A percentile compares a stretch with the other conserved stretches of the same genome.
These are phyloP conservation scores for Alternaria viburni DNA, from an alignment of 2,329 filamentous ascomycete species.

Conservation along the genomic window DNA sequence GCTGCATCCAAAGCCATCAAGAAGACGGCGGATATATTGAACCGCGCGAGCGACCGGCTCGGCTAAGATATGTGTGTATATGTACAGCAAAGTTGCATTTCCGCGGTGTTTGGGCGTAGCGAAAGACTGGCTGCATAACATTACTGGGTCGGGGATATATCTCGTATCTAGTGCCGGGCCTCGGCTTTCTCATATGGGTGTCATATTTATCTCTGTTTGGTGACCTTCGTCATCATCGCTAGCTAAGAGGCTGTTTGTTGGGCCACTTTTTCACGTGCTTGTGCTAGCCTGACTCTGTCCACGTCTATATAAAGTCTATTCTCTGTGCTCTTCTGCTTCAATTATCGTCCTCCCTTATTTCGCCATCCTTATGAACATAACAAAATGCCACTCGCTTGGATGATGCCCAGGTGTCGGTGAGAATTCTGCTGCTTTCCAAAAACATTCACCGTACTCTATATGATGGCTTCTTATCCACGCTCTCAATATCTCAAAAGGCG, in stretches of 20 bases:
- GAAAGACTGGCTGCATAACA: neutral
- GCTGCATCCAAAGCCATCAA: constrained; percentile 71
- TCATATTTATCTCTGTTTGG: neutral
- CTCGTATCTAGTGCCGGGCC: neutral
- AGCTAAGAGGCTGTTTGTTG: neutral
- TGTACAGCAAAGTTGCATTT: constrained; percentile 1
- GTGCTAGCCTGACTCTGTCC: neutral
- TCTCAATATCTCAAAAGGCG: neutral
- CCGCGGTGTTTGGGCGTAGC: neutral
- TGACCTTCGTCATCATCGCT: neutral
- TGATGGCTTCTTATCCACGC: neutral
- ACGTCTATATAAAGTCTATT: neutral
- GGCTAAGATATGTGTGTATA: neutral
- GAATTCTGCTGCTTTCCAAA: neutral
- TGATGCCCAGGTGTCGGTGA: too few relatives aligned
- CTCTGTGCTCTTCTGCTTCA: neutral
- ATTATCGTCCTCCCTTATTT: neutral
- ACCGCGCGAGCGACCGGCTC: constrained; percentile 62
- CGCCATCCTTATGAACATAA: neutral
- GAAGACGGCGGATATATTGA: constrained; percentile 73
- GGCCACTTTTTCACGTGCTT: neutral
- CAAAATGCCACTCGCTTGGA: too few relatives aligned
- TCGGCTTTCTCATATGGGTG: neutral
- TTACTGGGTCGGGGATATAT: neutral
- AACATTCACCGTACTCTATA: neutral